Percentiles rank a stretch among this genome's conserved stretches.
Conservation (phyloP, 1,139 yeast genomes). For the Zygotorulaspora mrakii region DNA sequence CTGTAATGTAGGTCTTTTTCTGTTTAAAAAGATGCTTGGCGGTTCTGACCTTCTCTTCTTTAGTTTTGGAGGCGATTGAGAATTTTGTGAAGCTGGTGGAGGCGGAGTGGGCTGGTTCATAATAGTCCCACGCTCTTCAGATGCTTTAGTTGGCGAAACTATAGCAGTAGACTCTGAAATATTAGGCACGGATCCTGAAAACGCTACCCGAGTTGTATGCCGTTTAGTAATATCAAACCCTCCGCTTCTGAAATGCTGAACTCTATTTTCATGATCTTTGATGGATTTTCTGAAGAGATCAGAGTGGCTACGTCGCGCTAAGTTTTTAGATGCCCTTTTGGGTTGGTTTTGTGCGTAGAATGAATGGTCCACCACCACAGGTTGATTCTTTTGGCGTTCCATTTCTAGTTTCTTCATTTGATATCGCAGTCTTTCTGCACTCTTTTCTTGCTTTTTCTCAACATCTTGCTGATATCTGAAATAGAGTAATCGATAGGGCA, state of each 20-base stretch:
- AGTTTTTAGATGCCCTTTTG: conserved; percentile 5
- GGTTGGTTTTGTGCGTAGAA: conserved; percentile 22
- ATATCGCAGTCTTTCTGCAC: conserved; percentile 47
- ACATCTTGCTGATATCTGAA: conserved; percentile 45
- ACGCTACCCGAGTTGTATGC: conserved; percentile 28
- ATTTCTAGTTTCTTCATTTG: conserved; percentile 43
- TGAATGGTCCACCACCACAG: conserved; percentile 37
- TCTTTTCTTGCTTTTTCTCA: conserved; percentile 46
- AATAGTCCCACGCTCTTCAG: not conserved
- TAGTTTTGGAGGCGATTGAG: conserved; percentile 14
- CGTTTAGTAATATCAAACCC: conserved; percentile 21
- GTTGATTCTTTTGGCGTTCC: conserved; percentile 48
- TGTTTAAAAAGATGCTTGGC: conserved; percentile 21
- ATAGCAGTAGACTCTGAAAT: not conserved
- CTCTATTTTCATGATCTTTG: conserved; percentile 24
- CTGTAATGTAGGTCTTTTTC: conserved; percentile 10
- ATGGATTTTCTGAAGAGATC: conserved; percentile 22
- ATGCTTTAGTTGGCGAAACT: not conserved
- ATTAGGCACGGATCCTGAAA: conserved; percentile 28
- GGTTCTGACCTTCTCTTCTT: conserved; percentile 24
- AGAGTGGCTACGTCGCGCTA: conserved; percentile 15
- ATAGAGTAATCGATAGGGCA: conserved; percentile 43
- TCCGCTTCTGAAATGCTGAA: conserved; percentile 26
- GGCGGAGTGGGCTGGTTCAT: too few species aligned
- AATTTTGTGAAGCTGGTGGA: conserved; percentile 27